Percentiles rank a stretch among this genome's conserved stretches.
Evolutionary conservation across 345 rosid species (phyloP).

Genomic region (Ceriops tagal): DNA sequence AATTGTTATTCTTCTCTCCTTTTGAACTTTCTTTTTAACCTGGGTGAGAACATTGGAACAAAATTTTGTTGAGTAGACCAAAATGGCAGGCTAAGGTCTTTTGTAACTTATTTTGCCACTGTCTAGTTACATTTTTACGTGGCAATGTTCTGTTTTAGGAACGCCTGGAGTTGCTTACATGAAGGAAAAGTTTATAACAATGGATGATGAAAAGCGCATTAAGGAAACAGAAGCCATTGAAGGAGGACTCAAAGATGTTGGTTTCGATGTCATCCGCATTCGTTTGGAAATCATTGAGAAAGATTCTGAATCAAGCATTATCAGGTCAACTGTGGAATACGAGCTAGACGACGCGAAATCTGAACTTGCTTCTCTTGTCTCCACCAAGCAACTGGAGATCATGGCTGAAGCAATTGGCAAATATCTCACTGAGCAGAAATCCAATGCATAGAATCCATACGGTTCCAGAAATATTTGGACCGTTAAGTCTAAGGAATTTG

Average conservation of each 20-base stretch:
- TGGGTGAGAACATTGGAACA: no score
- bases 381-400: conserved; percentile 10
- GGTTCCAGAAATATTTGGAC: no score
- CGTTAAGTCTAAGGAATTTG: no score
- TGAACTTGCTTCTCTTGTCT: conserved; percentile 17
- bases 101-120: not conserved
- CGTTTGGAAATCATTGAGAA: conserved; percentile 39
- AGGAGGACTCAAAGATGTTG: conserved; percentile 32
- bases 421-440: conserved; percentile 14
- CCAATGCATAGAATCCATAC: not conserved
- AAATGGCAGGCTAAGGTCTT: no score
- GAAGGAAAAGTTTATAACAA: conserved; percentile 25
- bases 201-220: conserved; percentile 34
- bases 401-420: conserved; percentile 29
- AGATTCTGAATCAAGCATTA: conserved; percentile 23
- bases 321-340: conserved; percentile 26
- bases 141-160: conserved; percentile 12
- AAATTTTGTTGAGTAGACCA: no score
- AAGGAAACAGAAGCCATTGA: conserved; percentile 36
- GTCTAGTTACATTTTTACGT: not conserved
- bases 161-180: conserved; percentile 28
- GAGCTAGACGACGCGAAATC: conserved; percentile 33
- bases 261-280: conserved; percentile 14
- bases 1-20: no score
- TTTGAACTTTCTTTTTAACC: no score